Base-by-base conservation (phyloP, 2,329 filamentous ascomycete genomes). In the Penicillium sp. region DNA sequence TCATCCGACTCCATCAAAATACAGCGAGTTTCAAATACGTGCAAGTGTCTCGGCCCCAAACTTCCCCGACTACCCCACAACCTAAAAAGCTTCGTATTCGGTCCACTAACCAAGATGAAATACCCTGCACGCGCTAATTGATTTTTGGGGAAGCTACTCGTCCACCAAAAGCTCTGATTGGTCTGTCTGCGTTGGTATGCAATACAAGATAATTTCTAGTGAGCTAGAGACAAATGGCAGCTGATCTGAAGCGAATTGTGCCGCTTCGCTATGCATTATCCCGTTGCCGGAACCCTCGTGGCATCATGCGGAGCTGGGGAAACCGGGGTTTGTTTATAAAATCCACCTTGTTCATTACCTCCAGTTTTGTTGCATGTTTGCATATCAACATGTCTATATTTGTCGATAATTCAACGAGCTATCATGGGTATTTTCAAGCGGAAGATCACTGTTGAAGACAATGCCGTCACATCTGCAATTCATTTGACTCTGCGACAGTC, bases 401-500 rank as follows among this genome's bases (percentile, higher is more conserved):
- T 44, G 15, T 19, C 2, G 48, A 35, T 25, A 39, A 42, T 39
- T 19, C 17, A 17, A 19, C 27, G 23, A 48, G 10, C 43, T 19
- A 54, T 27, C n/a, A 60, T 60, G 49, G 53, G 38, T 25, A 27
- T 57, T 6, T 60, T 53, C 27, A 57, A 60, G 47, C 53, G 57
- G 31, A 62, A 60, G 23, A 60, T 64, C 47, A 57, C 59, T 41
- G 61, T 73, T 35, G 71, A 68, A 36, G 77, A 79, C 60, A 73
- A 77, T 55, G 72, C 78, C 66, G 75, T 81, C 53, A 85, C 83
- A 4, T 78, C 75, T 23, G 82, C 83, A 21, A 79, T 82, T n/a
- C 81, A 89, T 71, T 77, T 91, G 61, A 89, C 86, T 0, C 70
- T 90, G 31, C 79, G 85, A 52, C 81, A 89, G 67, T 90, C 87